These are phyloP conservation scores for Pezicula rhizophila DNA, from an alignment of 2,329 filamentous ascomycete genomes.

Conservation along the genomic window DNA sequence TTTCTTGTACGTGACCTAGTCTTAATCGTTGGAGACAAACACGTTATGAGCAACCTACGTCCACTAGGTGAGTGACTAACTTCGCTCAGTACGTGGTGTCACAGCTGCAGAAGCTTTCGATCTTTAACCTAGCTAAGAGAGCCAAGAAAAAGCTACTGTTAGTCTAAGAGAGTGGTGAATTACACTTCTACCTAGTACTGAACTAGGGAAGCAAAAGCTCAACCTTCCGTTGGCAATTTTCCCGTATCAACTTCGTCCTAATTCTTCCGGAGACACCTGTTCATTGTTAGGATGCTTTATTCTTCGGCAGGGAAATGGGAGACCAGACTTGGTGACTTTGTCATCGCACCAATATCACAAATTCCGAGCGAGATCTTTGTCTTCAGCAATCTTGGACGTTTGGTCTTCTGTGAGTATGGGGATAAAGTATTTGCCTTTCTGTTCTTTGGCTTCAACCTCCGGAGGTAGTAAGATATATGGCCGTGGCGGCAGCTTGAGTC, in stretches of 20 bases:
- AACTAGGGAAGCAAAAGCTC: too few relatives aligned
- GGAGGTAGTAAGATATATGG: constrained; percentile 24
- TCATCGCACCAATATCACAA: constrained; percentile 24
- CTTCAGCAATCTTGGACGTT: constrained; percentile 21
- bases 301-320: not conserved
- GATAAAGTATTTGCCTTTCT: constrained; percentile 31
- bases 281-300: not conserved
- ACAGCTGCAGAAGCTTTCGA: too few relatives aligned
- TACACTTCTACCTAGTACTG: too few relatives aligned
- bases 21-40: too few relatives aligned
- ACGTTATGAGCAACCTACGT: too few relatives aligned
- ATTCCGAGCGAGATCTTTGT: constrained; percentile 26
- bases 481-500: constrained; percentile 26
- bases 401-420: constrained; percentile 27
- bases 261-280: not conserved
- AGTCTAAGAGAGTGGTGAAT: too few relatives aligned
- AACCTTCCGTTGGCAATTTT: not conserved
- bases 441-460: constrained; percentile 15
- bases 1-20: too few relatives aligned
- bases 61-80: too few relatives aligned
- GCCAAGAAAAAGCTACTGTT: too few relatives aligned
- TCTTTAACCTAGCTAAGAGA: too few relatives aligned
- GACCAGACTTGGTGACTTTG: not conserved
- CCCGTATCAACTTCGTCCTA: not conserved
- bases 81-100: too few relatives aligned